These are phyloP conservation scores for Trichocladium uniseriatum DNA, from an alignment of 495 filamentous ascomycete genomes.

Conservation along the genomic window DNA sequence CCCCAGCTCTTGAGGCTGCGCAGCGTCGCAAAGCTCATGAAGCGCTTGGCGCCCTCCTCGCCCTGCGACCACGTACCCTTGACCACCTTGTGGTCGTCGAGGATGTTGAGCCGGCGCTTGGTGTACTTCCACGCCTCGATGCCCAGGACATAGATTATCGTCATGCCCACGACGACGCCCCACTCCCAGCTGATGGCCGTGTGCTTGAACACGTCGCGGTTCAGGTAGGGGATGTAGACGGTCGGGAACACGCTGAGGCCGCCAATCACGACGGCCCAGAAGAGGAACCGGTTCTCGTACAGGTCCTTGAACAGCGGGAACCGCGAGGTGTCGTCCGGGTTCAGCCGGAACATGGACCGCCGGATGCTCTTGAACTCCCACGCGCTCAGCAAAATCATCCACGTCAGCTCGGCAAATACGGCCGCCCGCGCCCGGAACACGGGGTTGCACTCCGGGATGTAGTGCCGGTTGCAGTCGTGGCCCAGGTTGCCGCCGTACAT, in stretches of 20 bases:
- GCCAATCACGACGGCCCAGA: conserved; percentile 61
- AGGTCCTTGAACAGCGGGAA: conserved; percentile 55
- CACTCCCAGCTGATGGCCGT: conserved; percentile 66
- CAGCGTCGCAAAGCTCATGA: conserved; percentile 26
- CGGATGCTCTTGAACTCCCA: conserved; percentile 71
- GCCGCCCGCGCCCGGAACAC: conserved; percentile 72
- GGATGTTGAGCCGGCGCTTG: conserved; percentile 45
- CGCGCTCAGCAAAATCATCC: conserved; percentile 60
- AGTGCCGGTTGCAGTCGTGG: conserved; percentile 53
- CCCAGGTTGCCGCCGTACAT: conserved; percentile 49
- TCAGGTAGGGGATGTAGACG: conserved; percentile 64
- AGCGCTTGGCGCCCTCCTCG: conserved; percentile 27
- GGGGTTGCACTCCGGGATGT: conserved; percentile 44
- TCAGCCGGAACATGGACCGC: conserved; percentile 58
- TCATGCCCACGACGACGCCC: conserved; percentile 51
- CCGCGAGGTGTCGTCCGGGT: conserved; percentile 40
- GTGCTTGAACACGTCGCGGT: conserved; percentile 65
- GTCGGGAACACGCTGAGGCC: conserved; percentile 60
- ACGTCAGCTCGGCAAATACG: conserved; percentile 67
- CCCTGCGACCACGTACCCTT: conserved; percentile 36
- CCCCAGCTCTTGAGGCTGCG: conserved; percentile 36
- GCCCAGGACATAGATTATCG: conserved; percentile 49
- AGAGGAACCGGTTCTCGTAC: conserved; percentile 63
- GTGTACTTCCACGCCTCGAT: conserved; percentile 59
- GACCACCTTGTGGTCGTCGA: conserved; percentile 36